phyloP scores from a whole-genome alignment of 352 stramenopile species.

The Phytopythium boreale region DNA sequence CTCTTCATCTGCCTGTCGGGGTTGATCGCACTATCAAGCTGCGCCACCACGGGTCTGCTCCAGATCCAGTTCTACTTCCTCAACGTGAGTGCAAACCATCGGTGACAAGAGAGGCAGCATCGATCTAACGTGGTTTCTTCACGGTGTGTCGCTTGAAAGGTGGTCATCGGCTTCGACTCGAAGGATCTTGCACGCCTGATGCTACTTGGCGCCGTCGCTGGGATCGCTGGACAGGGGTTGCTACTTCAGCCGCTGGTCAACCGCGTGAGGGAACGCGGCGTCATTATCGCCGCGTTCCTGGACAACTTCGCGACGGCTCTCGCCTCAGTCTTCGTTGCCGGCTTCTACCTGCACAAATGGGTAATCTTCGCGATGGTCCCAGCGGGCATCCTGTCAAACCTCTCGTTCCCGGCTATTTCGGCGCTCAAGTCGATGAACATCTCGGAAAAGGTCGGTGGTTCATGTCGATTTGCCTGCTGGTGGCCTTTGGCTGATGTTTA shows the following conservation, averaged over 20 bases:
- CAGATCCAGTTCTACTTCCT: conserved; percentile 73
- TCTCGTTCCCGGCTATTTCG: conserved; percentile 62
- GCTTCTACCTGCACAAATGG: conserved; percentile 56
- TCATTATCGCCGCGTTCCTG: conserved; percentile 58
- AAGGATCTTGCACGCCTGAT: conserved; percentile 61
- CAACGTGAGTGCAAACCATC: conserved; percentile 33
- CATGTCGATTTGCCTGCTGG: not conserved
- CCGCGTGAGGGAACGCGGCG: conserved; percentile 56
- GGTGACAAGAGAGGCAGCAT: not conserved
- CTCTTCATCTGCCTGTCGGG: conserved; percentile 61
- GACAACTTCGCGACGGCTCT: conserved; percentile 26
- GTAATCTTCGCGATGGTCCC: conserved; percentile 48
- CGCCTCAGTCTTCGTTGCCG: conserved; percentile 3
- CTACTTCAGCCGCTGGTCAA: conserved; percentile 56
- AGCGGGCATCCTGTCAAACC: conserved; percentile 42
- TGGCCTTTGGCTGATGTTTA: not conserved
- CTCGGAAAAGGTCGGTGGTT: conserved; percentile 37
- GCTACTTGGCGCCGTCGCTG: conserved; percentile 31
- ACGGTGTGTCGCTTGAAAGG: conserved; percentile 20
- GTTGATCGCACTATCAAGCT: conserved; percentile 66
- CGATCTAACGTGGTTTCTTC: not conserved
- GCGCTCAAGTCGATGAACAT: conserved; percentile 32
- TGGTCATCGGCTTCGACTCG: conserved; percentile 58
- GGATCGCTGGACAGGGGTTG: conserved; percentile 44
- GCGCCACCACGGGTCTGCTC: conserved; percentile 45